Base-by-base conservation (phyloP, 1,284 basidiomycete species). In the Ustilago nuda region DNA sequence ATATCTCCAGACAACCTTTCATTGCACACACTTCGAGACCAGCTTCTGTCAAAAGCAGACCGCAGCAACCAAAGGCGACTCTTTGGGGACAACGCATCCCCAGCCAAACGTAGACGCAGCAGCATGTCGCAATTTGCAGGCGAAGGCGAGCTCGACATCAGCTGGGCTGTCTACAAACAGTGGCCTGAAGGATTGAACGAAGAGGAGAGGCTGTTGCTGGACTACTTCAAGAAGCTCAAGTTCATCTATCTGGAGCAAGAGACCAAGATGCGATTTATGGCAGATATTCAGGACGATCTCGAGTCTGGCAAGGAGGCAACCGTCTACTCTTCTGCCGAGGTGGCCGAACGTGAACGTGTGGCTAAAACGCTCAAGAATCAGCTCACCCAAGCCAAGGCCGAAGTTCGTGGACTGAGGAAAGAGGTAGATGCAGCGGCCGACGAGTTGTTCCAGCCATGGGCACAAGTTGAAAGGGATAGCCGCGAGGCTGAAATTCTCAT, bases 201-300 rank as follows among this genome's bases (percentile, higher is more conserved):
- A 62, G 81, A 82, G 43, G 81, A 82, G 58, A 69, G 66, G 50
- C 56, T 77, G 17, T 48, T 82, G 64, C 71, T 80, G 11, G 79
- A 81, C 70, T 82, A 83, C 61, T 83, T 80, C 60, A 79, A 78
- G 60, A 82, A 83, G 72, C 79, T 83, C 61, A 83, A 83, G 57
- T 83, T 83, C 58, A 82, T 82, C 66, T 81, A 81, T 56, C 66
- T 83, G 45, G 81, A 83, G 62, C 80, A 82, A 53, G 81, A 83
- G 66, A 83, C 81, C 48, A 83, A 83, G 69, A 73, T 81, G 68
- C 80, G 80, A 13, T 83, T 83, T 71, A 71, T 83, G 51, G 76
- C 76, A 19, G 80, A 82, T 50, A 66, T 83, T 54, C 76, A 80
- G 63, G 81, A 83, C 41, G 81, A 83, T 39, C 61, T 78, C 48